Percentiles rank a stretch among this genome's conserved stretches.
phyloP scores from a whole-genome alignment of 768 basidiomycete genomes.

The Suillus hirtellus region DNA sequence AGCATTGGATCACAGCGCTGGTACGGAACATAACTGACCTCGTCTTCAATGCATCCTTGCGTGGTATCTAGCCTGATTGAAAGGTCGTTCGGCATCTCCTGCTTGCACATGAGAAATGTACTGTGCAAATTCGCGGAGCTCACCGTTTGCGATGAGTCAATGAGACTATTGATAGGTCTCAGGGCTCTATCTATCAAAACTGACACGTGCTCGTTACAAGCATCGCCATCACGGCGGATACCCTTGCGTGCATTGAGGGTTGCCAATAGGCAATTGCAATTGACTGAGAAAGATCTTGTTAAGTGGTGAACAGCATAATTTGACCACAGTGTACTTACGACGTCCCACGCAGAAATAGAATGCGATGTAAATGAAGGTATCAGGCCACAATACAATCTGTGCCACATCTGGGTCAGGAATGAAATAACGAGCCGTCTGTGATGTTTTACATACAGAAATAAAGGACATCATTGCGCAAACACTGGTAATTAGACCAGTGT shows the following conservation, averaged over 20 bases:
- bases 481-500: slow-evolving; percentile 29
- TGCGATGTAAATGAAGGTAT: slow-evolving; percentile 52
- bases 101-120: background rate
- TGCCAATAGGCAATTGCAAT: slow-evolving; percentile 54
- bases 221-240: slow-evolving; percentile 32
- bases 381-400: slow-evolving; percentile 45
- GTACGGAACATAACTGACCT: slow-evolving; percentile 18
- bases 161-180: slow-evolving; percentile 8
- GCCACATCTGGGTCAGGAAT: background rate
- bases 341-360: slow-evolving; percentile 59
- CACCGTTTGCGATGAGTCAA: slow-evolving; percentile 16
- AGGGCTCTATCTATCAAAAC: slow-evolving; percentile 3
- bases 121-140: background rate
- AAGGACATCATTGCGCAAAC: slow-evolving; percentile 53
- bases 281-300: slow-evolving; percentile 35
- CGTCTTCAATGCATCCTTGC: slow-evolving; percentile 48
- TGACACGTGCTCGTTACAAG: background rate
- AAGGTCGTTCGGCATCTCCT: slow-evolving; percentile 44
- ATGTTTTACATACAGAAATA: slow-evolving; percentile 38
- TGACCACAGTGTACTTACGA: slow-evolving; percentile 35
- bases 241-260: slow-evolving; percentile 51
- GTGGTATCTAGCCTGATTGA: slow-evolving; percentile 67
- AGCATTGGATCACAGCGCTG: background rate
- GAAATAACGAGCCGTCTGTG: background rate
- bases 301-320: background rate